Percentiles rank a stretch among this genome's conserved stretches.
Evolutionary conservation across 345 rosid genomes (phyloP).

Genomic region (Balakata baccata): DNA sequence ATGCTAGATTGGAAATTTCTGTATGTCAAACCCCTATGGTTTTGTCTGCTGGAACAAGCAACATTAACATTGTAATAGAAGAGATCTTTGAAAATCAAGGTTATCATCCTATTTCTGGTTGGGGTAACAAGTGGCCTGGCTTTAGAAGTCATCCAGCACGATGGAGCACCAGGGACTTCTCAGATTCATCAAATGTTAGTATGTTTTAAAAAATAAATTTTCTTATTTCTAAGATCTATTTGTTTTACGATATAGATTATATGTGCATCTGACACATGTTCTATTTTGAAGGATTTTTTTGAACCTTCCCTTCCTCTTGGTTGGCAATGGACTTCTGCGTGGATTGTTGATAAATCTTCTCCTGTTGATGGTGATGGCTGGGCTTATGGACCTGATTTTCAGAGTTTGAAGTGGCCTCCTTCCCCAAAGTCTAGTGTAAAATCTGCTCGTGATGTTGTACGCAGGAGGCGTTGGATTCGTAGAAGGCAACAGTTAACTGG

Average conservation of each 20-base stretch:
- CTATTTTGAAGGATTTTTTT: constrained; percentile 46
- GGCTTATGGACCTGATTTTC: constrained; percentile 60
- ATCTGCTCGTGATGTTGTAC: constrained; percentile 41
- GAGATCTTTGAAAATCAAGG: constrained; percentile 61
- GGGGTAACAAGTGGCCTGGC: constrained; percentile 47
- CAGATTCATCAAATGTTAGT: constrained; percentile 52
- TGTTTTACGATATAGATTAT: neutral
- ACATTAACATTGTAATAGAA: constrained; percentile 39
- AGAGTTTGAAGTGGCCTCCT: constrained; percentile 53
- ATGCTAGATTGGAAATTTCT: constrained; percentile 68
- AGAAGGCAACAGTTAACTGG: constrained; percentile 36
- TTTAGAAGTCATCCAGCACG: constrained; percentile 38
- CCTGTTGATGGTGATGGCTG: constrained; percentile 57
- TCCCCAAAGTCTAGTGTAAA: constrained; percentile 31
- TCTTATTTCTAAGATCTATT: constrained; percentile 1
- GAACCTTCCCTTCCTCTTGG: constrained; percentile 55
- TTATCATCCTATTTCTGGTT: constrained; percentile 43
- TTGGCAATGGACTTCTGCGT: constrained; percentile 60
- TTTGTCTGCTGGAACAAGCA: constrained; percentile 40
- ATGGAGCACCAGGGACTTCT: constrained; percentile 62
- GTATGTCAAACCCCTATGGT: constrained; percentile 39
- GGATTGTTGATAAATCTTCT: constrained; percentile 54
- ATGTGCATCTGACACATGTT: constrained; percentile 8
- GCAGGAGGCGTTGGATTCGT: constrained; percentile 63
- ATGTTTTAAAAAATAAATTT: neutral